Conservation (phyloP, 176 grass and related monocot genomes). For the Aegilops umbellulata region DNA sequence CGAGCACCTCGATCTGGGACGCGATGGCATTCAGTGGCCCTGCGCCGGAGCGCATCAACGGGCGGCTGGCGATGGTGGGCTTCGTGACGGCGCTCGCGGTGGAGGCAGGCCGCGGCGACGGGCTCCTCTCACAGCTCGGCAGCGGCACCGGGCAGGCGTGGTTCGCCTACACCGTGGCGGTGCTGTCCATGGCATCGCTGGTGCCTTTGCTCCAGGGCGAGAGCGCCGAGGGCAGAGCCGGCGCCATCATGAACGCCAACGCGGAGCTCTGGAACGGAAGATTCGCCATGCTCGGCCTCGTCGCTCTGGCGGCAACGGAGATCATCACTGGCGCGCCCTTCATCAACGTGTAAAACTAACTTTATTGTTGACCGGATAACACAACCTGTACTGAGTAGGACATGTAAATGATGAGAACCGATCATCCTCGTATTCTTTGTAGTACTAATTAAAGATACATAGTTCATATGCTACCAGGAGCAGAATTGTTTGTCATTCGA, state of each 20-base stretch:
- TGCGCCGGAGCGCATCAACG: constrained; percentile 55
- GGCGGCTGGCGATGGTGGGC: constrained; percentile 54
- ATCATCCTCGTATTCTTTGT: no score
- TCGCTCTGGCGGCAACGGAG: constrained; percentile 62
- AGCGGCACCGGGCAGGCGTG: constrained; percentile 38
- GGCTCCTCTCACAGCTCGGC: constrained; percentile 25
- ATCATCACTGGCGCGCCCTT: constrained; percentile 58
- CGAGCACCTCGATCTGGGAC: constrained; percentile 25
- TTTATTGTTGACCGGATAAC: no score
- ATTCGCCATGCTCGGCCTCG: constrained; percentile 73
- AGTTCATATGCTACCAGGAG: no score
- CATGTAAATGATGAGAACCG: no score
- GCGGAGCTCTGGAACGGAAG: constrained; percentile 81
- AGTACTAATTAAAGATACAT: no score
- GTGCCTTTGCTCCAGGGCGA: constrained; percentile 51
- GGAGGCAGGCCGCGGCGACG: constrained; percentile 36
- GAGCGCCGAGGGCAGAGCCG: constrained; percentile 29
- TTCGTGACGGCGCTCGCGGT: constrained; percentile 56
- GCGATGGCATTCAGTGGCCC: constrained; percentile 56
- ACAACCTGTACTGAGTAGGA: no score
- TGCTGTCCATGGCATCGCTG: constrained; percentile 50
- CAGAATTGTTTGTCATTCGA: no score
- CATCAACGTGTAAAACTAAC: constrained; percentile 20
- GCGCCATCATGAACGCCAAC: constrained; percentile 35
- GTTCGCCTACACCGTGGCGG: constrained; percentile 31